Evolutionary conservation across 108 stramenopile genomes (phyloP), one percentile per base, ranked within the genome.

Genomic region (Hondaea fermentalgiana): DNA sequence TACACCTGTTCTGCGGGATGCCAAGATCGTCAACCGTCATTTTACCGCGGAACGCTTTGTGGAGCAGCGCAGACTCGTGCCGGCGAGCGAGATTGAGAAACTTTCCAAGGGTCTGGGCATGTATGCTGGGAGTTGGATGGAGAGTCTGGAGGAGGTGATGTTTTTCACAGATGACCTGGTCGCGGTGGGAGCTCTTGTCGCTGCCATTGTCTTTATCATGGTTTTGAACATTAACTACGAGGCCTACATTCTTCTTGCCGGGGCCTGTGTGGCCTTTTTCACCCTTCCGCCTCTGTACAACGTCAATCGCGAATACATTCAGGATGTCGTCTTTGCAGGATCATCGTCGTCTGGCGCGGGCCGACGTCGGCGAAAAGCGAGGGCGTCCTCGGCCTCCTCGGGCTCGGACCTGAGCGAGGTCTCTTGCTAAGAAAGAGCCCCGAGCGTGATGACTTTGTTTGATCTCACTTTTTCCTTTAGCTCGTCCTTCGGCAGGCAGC

Each of bases 1-100:
- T 53, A 53, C 76, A 21, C 76, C 76, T 53, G 76, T 53, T 43
- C 76, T 83, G n/a, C 45, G 51, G 51, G 49, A 83, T 12, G 51
- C 45, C 49, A 53, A 53, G n/a, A 23, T 83, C 51, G 76, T 83
- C 25, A 23, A 45, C 12, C 45, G 51, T 43, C 76, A 83, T 45
- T 83, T 83, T 53, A 83, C 45, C 3, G 76, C 76, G n/a, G 76
- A 83, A 45, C 76, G 76, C 12, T 83, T 83, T 35, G 76, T 53
- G n/a, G 49, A 83, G 51, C 76, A 83, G 25, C 76, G 76, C 10
- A 43, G 51, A 12, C 45, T 83, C n/a, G 76, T 83, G 49, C 45
- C 49, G 2, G 51, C 76, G 28, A 47, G 25, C 19, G 49, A 83
- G 28, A 83, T 83, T 12, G n/a, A 47, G 12, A 47, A 12, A 23